Conservation (phyloP, 176 grass and related monocot genomes). For the Oryza glumipatula region DNA sequence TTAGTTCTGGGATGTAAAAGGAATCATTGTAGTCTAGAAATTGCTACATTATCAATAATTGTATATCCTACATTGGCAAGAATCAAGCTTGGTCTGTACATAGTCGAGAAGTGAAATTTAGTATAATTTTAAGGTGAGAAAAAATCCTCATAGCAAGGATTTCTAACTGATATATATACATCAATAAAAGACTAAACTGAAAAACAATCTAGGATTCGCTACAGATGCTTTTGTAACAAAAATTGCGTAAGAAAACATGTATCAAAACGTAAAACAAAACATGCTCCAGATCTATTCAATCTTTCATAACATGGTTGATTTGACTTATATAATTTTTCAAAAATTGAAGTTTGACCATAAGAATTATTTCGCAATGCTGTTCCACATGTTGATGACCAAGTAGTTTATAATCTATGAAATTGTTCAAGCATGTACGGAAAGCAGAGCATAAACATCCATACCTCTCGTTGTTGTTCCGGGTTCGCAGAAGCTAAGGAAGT, state of each 20-base stretch:
- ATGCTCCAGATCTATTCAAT: not conserved
- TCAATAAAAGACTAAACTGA: no score
- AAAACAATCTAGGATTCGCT: not conserved
- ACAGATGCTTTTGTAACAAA: not conserved
- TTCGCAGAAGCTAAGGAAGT: slow-evolving; percentile 27
- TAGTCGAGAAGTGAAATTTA: no score
- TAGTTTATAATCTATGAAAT: not conserved
- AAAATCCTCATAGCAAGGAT: no score
- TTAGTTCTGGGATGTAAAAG: no score
- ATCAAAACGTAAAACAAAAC: not conserved
- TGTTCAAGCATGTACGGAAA: not conserved
- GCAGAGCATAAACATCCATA: not conserved
- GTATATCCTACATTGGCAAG: no score
- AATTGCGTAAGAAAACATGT: no score
- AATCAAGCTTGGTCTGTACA: no score
- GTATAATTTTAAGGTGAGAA: no score
- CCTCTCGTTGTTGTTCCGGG: slow-evolving; percentile 32
- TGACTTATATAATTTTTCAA: not conserved
- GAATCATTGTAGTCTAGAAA: no score
- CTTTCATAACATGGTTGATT: not conserved
- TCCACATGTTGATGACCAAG: no score
- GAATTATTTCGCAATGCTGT: not conserved
- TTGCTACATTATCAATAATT: no score
- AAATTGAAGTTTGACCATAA: not conserved
- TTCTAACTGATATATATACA: no score